Percentiles rank a stretch among this genome's conserved stretches.
phyloP scores from a whole-genome alignment of 2,329 filamentous ascomycete genomes.

The Colletotrichum acutatum region DNA sequence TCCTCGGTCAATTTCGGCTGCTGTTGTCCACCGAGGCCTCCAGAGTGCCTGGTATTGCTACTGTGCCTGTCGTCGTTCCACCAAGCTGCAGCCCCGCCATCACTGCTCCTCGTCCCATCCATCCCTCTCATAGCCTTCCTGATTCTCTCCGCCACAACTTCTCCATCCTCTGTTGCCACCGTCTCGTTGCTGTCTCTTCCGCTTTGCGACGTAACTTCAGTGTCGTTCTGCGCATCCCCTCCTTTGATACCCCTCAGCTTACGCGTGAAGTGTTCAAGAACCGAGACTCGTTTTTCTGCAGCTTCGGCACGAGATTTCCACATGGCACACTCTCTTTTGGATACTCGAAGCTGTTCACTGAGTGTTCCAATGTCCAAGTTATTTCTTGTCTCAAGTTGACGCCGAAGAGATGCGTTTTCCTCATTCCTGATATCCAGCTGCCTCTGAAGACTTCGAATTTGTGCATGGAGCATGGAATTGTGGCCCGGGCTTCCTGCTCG shows the following conservation, averaged over 20 bases:
- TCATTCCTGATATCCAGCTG: constrained; percentile 58
- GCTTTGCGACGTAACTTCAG: not conserved
- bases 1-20: constrained; percentile 21
- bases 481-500: constrained; percentile 40
- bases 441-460: constrained; percentile 60
- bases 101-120: constrained; percentile 16
- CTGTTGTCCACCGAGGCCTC: not conserved
- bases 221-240: constrained; percentile 20
- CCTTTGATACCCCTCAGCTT: constrained; percentile 46
- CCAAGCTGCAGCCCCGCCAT: constrained; percentile 34
- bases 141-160: constrained; percentile 8
- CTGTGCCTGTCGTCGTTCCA: constrained; percentile 16
- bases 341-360: constrained; percentile 58
- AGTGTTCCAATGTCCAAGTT: constrained; percentile 57
- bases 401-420: constrained; percentile 56
- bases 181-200: constrained; percentile 1
- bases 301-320: constrained; percentile 68
- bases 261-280: constrained; percentile 56
- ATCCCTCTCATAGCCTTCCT: constrained; percentile 15
- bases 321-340: constrained; percentile 53
- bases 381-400: constrained; percentile 57
- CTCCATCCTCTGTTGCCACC: constrained; percentile 17
- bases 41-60: not conserved
- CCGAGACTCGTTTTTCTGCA: constrained; percentile 63
- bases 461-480: constrained; percentile 54